Conservation (phyloP, 2,329 filamentous ascomycete genomes). For the Colletotrichum theobromicola region DNA sequence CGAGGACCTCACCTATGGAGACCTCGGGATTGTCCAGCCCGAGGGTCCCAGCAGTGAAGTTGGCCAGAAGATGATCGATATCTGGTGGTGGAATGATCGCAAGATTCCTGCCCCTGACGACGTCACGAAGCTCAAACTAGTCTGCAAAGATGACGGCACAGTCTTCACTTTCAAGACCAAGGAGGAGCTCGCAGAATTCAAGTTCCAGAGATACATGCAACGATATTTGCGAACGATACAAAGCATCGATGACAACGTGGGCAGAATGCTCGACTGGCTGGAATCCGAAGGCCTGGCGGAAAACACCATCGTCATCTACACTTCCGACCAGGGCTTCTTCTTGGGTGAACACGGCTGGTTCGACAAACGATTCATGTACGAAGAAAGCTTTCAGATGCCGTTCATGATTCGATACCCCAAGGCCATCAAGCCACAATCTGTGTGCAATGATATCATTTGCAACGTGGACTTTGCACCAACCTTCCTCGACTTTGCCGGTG, state of each 20-base stretch:
- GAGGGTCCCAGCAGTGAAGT: conserved; percentile 42
- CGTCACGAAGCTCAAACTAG: conserved; percentile 30
- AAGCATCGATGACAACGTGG: conserved; percentile 57
- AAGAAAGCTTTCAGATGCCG: conserved; percentile 63
- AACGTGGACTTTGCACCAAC: conserved; percentile 61
- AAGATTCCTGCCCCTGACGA: conserved; percentile 27
- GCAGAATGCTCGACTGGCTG: conserved; percentile 51
- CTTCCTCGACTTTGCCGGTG: conserved; percentile 49
- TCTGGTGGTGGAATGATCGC: conserved; percentile 37
- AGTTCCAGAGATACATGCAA: conserved; percentile 63
- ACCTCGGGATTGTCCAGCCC: conserved; percentile 52
- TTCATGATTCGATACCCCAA: conserved; percentile 52
- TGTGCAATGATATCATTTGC: conserved; percentile 53
- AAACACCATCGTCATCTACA: conserved; percentile 57
- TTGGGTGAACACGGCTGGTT: conserved; percentile 63
- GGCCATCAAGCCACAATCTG: conserved; percentile 40
- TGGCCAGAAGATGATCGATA: neutral
- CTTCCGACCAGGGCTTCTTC: conserved; percentile 61
- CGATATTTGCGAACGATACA: conserved; percentile 58
- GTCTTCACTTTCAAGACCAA: conserved; percentile 48
- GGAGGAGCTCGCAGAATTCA: conserved; percentile 54
- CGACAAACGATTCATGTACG: conserved; percentile 64
- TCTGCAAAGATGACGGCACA: conserved; percentile 50
- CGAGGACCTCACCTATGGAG: conserved; percentile 56
- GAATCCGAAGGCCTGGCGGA: conserved; percentile 44